Percentiles rank a stretch among this genome's conserved stretches.
phyloP scores from a whole-genome alignment of 345 rosid species.

The Trapa bicornis region DNA sequence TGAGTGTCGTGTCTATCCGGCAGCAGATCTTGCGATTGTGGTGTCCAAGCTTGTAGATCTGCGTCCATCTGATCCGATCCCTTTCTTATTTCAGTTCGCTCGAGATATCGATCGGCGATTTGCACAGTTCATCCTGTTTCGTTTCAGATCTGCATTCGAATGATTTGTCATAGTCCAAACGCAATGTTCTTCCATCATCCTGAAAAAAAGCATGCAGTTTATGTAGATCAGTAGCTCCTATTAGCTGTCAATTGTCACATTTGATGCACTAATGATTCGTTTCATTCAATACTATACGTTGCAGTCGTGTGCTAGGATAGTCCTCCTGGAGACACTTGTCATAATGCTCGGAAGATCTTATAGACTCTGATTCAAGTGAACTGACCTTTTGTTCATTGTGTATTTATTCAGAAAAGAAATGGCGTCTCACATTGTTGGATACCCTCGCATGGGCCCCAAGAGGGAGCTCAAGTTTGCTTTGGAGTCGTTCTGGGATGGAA shows the following conservation, averaged over 20 bases:
- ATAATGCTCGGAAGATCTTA: neutral
- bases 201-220: neutral
- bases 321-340: neutral
- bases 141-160: neutral
- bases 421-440: slow-evolving; percentile 99
- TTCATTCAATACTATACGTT: too few species aligned
- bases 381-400: neutral
- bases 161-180: neutral
- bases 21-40: slow-evolving; percentile 1
- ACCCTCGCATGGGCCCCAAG: slow-evolving; percentile 99
- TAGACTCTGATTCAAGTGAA: neutral
- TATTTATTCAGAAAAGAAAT: slow-evolving; percentile 27
- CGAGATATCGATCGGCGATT: neutral
- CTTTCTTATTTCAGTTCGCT: neutral
- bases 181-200: neutral
- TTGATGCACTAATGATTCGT: too few species aligned
- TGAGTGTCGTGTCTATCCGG: neutral
- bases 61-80: neutral
- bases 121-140: neutral
- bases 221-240: too few species aligned
- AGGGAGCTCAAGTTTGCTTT: slow-evolving; percentile 94
- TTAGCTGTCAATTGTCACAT: too few species aligned
- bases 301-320: neutral
- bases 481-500: slow-evolving; percentile 98
- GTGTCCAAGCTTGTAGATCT: slow-evolving; percentile 7